These are phyloP conservation scores for Pneumocystis murina DNA, from an alignment of 1,139 yeast genomes.

Conservation along the genomic window DNA sequence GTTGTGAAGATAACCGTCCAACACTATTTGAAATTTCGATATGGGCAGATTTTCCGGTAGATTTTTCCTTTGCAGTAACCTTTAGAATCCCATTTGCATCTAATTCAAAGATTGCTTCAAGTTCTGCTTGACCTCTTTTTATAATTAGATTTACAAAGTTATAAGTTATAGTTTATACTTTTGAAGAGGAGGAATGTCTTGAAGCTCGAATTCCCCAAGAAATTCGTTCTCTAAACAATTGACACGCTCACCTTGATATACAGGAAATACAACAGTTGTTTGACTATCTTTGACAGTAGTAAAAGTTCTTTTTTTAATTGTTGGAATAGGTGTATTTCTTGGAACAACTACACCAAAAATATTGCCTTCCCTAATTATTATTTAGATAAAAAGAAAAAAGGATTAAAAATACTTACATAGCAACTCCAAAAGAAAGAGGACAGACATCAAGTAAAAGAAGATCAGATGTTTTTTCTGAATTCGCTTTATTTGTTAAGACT, in stretches of 20 bases:
- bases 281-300: conserved; percentile 99
- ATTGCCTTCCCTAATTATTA: conserved; percentile 27
- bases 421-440: conserved; percentile 98
- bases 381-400: background rate
- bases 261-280: conserved; percentile 99
- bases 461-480: conserved; percentile 94
- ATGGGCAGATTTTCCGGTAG: conserved; percentile 98
- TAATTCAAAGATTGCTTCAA: conserved; percentile 98
- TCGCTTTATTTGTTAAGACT: conserved; percentile 92
- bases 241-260: conserved; percentile 99
- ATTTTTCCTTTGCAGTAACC: conserved; percentile 98
- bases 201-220: conserved; percentile 98
- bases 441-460: conserved; percentile 93
- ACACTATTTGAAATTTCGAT: conserved; percentile 98
- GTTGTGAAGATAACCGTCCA: conserved; percentile 95
- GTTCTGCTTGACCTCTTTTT: conserved; percentile 99
- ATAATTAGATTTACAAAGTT: conserved; percentile 99
- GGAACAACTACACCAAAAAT: conserved; percentile 98
- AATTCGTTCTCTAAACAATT: conserved; percentile 98
- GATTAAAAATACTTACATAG: conserved; percentile 69
- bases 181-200: conserved; percentile 97
- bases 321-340: conserved; percentile 99
- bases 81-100: conserved; percentile 99
- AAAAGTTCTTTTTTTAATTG: conserved; percentile 99
- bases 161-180: conserved; percentile 99